phyloP scores from a whole-genome alignment of 306 rosid genomes.

The Lathyrus aphaca region DNA sequence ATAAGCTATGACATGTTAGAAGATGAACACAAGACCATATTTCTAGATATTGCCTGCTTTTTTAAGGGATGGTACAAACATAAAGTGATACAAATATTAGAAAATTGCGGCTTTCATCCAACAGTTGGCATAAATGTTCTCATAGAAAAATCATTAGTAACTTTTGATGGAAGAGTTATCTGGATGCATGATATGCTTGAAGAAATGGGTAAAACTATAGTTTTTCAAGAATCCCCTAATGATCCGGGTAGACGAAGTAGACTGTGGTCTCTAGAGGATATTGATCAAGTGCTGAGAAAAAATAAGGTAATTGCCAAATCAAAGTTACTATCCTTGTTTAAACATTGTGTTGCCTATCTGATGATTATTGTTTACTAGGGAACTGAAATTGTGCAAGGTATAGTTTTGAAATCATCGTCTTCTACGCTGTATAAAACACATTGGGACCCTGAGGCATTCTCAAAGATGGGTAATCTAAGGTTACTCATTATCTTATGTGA shows the following conservation, averaged over 20 bases:
- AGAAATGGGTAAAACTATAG: conserved; percentile 33
- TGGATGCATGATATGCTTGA: conserved; percentile 36
- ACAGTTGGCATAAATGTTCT: conserved; percentile 23
- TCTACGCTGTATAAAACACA: neutral
- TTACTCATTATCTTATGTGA: conserved; percentile 30
- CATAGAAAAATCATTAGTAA: conserved; percentile 31
- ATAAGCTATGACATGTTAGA: conserved; percentile 37
- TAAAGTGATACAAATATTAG: conserved; percentile 11
- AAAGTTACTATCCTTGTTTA: neutral
- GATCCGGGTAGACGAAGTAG: conserved; percentile 1
- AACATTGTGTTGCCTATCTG: conserved; percentile 1
- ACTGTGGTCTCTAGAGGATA: conserved; percentile 15
- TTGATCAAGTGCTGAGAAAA: neutral
- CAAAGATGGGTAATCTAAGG: conserved; percentile 27
- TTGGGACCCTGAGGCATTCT: conserved; percentile 33
- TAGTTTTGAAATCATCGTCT: conserved; percentile 11
- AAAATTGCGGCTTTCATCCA: neutral
- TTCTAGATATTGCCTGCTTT: conserved; percentile 42
- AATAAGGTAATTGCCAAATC: neutral
- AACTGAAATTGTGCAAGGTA: conserved; percentile 12
- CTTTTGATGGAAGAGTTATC: neutral
- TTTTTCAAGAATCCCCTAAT: neutral
- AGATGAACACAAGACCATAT: conserved; percentile 8
- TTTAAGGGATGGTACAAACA: conserved; percentile 32
- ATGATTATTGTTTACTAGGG: conserved; percentile 26